These are phyloP conservation scores for Aureobasidium sp. DNA, from an alignment of 2,329 filamentous ascomycete species.

Conservation along the genomic window DNA sequence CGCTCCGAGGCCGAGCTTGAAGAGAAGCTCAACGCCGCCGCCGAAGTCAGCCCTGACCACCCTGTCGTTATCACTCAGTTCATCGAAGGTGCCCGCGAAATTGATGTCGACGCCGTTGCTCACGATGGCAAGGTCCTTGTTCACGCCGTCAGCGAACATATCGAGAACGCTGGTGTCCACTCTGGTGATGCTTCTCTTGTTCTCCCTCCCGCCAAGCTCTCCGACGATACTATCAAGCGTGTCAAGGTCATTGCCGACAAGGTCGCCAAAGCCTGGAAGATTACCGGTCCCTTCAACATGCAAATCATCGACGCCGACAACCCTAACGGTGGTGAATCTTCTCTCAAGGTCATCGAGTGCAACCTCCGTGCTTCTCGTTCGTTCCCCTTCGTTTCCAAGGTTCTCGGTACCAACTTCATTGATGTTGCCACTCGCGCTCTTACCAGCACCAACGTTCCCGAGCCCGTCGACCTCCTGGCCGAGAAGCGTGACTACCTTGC, in stretches of 20 bases:
- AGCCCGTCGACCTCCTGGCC: slow-evolving; percentile 79
- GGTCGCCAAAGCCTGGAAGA: slow-evolving; percentile 93
- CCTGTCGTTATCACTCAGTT: slow-evolving; percentile 98
- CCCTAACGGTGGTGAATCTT: slow-evolving; percentile 63
- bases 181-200: slow-evolving; percentile 95
- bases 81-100: slow-evolving; percentile 93
- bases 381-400: slow-evolving; percentile 97
- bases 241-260: slow-evolving; percentile 94
- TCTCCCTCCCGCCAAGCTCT: slow-evolving; percentile 74
- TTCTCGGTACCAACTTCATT: slow-evolving; percentile 93
- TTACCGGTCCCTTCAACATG: slow-evolving; percentile 99
- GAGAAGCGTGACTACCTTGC: slow-evolving; percentile 85
- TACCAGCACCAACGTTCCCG: slow-evolving; percentile 74
- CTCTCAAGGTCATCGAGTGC: slow-evolving; percentile 95
- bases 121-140: slow-evolving; percentile 77
- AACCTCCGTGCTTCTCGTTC: slow-evolving; percentile 95
- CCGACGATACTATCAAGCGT: slow-evolving; percentile 68
- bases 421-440: slow-evolving; percentile 91
- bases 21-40: slow-evolving; percentile 87
- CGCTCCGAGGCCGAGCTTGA: slow-evolving; percentile 79
- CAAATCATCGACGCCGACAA: slow-evolving; percentile 93
- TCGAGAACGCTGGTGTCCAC: slow-evolving; percentile 96
- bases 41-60: slow-evolving; percentile 87
- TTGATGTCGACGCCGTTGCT: slow-evolving; percentile 90
- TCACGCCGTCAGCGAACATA: slow-evolving; percentile 90